A percentile compares a stretch with the other conserved stretches of the same genome.
phyloP scores from a whole-genome alignment of 345 rosid genomes.

The Jatropha curcas region DNA sequence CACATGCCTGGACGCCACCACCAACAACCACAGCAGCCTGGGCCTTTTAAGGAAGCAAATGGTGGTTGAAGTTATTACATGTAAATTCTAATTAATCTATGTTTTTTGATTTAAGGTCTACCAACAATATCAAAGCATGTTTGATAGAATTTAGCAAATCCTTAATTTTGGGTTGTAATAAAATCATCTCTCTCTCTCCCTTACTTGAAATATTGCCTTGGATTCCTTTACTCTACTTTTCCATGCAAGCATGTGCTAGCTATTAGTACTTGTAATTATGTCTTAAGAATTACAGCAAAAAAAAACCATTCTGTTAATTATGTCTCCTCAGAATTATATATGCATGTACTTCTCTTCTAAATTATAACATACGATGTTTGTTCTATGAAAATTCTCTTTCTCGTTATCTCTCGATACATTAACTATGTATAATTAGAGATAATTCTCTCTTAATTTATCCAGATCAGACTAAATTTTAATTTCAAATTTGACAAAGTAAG shows the following conservation, averaged over 20 bases:
- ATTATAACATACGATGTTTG: slow-evolving; percentile 3
- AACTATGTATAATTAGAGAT: no score
- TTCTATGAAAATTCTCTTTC: no score
- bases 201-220: slow-evolving; percentile 1
- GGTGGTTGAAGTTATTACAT: slow-evolving; percentile 8
- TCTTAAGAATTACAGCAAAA: slow-evolving; percentile 27
- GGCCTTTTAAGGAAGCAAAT: slow-evolving; percentile 42
- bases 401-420: no score
- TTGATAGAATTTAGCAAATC: slow-evolving; percentile 25
- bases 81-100: slow-evolving; percentile 21
- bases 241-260: slow-evolving; percentile 50
- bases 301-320: slow-evolving; percentile 30
- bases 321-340: slow-evolving; percentile 26
- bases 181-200: slow-evolving; percentile 7
- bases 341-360: slow-evolving; percentile 5
- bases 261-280: slow-evolving; percentile 48
- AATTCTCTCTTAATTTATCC: no score
- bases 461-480: no score
- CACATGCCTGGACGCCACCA: slow-evolving; percentile 32
- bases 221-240: slow-evolving; percentile 29
- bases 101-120: slow-evolving; percentile 31
- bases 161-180: no score
- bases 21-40: not conserved
- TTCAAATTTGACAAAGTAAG: no score
- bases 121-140: slow-evolving; percentile 36